phyloP scores from a whole-genome alignment of 2,329 filamentous ascomycete genomes.

The Ceratocystis cubensis region DNA sequence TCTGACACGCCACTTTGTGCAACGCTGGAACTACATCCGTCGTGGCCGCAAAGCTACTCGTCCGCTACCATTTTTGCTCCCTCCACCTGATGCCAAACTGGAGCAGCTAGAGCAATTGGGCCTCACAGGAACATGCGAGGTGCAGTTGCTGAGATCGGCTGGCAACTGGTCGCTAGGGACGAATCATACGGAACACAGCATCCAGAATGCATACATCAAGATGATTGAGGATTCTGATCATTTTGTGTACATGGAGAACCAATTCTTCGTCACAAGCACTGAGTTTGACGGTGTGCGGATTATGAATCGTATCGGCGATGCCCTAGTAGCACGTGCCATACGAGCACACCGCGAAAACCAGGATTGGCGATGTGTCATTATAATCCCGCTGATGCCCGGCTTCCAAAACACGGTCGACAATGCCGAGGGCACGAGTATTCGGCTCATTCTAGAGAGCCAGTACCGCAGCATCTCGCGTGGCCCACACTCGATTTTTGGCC shows the following conservation, averaged over 20 bases:
- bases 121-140: conserved; percentile 85
- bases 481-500: conserved; percentile 80
- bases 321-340: conserved; percentile 81
- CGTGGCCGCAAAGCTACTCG: conserved; percentile 85
- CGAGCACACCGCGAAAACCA: conserved; percentile 72
- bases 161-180: conserved; percentile 86
- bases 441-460: conserved; percentile 93
- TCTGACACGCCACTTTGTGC: conserved; percentile 88
- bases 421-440: conserved; percentile 85
- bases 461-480: conserved; percentile 92
- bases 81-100: conserved; percentile 79
- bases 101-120: conserved; percentile 79
- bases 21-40: conserved; percentile 94
- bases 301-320: conserved; percentile 86
- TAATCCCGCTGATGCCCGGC: conserved; percentile 94
- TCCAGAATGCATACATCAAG: conserved; percentile 89
- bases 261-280: conserved; percentile 93
- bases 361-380: conserved; percentile 76
- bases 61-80: conserved; percentile 83
- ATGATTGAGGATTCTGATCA: conserved; percentile 92
- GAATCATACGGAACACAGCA: conserved; percentile 79
- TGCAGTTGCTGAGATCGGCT: conserved; percentile 87
- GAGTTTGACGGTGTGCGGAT: conserved; percentile 80
- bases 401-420: conserved; percentile 95
- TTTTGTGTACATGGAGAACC: conserved; percentile 97